Conservation (phyloP, 2,329 filamentous ascomycete genomes). For the Botryotinia narcissicola region DNA sequence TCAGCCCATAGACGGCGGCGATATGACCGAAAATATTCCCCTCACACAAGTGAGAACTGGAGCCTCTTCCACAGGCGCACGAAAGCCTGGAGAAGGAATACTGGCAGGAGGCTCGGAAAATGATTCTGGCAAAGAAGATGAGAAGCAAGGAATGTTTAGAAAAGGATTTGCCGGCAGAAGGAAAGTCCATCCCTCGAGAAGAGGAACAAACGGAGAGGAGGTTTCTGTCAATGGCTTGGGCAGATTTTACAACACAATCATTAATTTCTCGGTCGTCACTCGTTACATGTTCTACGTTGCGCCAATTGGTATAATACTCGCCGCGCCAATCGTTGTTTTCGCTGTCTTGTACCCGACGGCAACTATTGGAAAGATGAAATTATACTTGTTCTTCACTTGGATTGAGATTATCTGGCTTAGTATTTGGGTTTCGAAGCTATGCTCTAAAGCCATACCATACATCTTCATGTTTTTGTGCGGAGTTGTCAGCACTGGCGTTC, state of each 20-base stretch:
- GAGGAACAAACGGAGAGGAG: slow-evolving; percentile 50
- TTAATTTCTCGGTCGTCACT: slow-evolving; percentile 61
- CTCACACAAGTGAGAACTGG: slow-evolving; percentile 56
- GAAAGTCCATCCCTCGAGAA: slow-evolving; percentile 43
- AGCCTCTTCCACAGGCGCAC: slow-evolving; percentile 54
- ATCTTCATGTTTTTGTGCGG: slow-evolving; percentile 68
- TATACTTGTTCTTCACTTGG: slow-evolving; percentile 66
- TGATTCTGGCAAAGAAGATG: slow-evolving; percentile 26
- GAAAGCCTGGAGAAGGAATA: slow-evolving; percentile 45
- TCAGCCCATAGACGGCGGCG: slow-evolving; percentile 32
- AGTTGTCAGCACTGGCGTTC: slow-evolving; percentile 65
- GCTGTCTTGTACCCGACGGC: slow-evolving; percentile 31
- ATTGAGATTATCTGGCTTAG: slow-evolving; percentile 66
- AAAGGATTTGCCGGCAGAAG: slow-evolving; percentile 45
- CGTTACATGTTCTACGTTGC: slow-evolving; percentile 67
- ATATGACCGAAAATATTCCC: slow-evolving; percentile 47
- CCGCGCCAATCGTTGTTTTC: slow-evolving; percentile 57
- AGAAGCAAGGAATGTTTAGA: slow-evolving; percentile 34
- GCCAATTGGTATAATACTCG: slow-evolving; percentile 60
- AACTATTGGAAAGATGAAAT: slow-evolving; percentile 44
- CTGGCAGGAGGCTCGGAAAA: slow-evolving; percentile 20
- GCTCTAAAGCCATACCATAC: slow-evolving; percentile 58
- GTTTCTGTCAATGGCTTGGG: slow-evolving; percentile 63
- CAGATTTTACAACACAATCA: slow-evolving; percentile 61
- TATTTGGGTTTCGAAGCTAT: slow-evolving; percentile 65